Conservation (phyloP, 306 rosid species). For the Psophocarpus tetragonolobus region DNA sequence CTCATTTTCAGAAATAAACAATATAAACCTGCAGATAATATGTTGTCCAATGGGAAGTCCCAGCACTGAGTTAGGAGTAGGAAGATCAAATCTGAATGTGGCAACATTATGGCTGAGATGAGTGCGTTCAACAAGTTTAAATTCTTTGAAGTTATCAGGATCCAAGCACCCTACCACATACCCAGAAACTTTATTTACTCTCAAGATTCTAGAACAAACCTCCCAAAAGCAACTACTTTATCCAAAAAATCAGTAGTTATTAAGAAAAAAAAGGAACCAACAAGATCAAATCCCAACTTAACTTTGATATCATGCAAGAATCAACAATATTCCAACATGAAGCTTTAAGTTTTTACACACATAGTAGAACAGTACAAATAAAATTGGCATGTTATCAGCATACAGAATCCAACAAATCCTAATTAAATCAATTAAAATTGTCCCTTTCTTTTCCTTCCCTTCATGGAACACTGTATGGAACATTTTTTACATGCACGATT, state of each 20-base stretch:
- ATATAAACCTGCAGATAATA: conserved; percentile 76
- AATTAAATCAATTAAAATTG: not conserved
- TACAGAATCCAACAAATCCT: not conserved
- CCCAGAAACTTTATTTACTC: not conserved
- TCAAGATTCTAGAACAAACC: not conserved
- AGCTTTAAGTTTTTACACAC: not conserved
- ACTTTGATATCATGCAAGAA: not conserved
- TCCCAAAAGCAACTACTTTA: not conserved
- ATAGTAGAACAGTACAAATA: not conserved
- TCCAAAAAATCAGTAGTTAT: too few species aligned
- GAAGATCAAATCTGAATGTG: conserved; percentile 70
- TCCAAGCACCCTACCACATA: conserved; percentile 61
- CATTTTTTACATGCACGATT: not conserved
- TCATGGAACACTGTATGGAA: not conserved
- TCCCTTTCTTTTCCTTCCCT: not conserved
- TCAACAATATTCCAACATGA: not conserved
- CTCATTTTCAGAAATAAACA: not conserved
- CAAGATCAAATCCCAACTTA: not conserved
- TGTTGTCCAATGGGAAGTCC: conserved; percentile 97
- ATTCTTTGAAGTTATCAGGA: conserved; percentile 68
- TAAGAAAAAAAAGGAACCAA: not conserved
- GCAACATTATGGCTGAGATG: conserved; percentile 90
- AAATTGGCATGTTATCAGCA: not conserved
- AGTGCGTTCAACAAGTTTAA: conserved; percentile 67
- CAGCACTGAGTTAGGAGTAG: conserved; percentile 56